Evolutionary conservation across 768 basidiomycete genomes (phyloP).

Genomic region (Suillus hirtellus): DNA sequence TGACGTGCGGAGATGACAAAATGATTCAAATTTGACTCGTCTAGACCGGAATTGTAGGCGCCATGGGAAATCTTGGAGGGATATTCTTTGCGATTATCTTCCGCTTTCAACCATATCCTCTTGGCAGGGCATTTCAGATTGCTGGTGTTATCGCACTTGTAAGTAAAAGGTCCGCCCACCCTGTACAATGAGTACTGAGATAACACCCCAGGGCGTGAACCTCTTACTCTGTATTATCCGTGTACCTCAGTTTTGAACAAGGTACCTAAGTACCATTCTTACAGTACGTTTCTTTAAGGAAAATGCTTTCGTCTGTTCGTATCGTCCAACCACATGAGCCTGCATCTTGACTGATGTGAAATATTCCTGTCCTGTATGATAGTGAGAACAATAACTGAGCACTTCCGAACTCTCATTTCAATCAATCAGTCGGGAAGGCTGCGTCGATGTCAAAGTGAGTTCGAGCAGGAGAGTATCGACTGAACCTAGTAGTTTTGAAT

Average conservation of each 20-base stretch:
- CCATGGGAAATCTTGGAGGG: constrained; percentile 44
- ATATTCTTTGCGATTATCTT: constrained; percentile 50
- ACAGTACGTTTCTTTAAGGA: not conserved
- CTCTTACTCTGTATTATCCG: constrained; percentile 18
- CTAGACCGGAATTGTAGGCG: constrained; percentile 41
- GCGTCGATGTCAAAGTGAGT: not conserved
- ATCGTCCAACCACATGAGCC: not conserved
- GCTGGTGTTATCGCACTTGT: constrained; percentile 43
- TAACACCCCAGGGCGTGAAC: constrained; percentile 19
- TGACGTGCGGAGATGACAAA: not conserved
- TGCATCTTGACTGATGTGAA: not conserved
- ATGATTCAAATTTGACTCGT: not conserved
- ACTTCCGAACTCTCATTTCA: not conserved
- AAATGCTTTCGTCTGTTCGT: not conserved
- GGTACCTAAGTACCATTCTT: not conserved
- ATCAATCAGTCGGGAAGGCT: not conserved
- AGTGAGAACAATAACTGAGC: not conserved
- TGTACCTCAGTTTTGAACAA: constrained; percentile 17
- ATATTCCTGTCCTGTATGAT: not conserved
- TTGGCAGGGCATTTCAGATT: constrained; percentile 49
- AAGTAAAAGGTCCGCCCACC: constrained; percentile 5
- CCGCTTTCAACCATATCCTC: constrained; percentile 41
- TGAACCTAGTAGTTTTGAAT: not conserved
- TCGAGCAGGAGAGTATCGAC: not conserved
- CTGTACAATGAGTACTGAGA: constrained; percentile 1